Percentiles rank a stretch among this genome's conserved stretches.
These are phyloP conservation scores for Epichloe elymi DNA, from an alignment of 2,329 filamentous ascomycete species.

Conservation along the genomic window DNA sequence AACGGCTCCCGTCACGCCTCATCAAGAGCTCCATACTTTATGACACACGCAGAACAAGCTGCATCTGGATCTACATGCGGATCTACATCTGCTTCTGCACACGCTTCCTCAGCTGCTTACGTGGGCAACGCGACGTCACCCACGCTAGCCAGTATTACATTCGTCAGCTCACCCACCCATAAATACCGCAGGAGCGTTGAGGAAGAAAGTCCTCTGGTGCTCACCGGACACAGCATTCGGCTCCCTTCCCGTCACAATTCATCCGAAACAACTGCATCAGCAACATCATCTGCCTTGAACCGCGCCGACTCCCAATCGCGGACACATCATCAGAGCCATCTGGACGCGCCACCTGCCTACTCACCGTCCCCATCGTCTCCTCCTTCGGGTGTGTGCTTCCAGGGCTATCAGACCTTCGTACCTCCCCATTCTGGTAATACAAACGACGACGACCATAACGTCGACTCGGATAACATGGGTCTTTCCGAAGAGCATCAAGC, in stretches of 20 bases:
- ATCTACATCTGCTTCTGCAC: slow-evolving; percentile 2
- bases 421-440: slow-evolving; percentile 4
- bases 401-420: slow-evolving; percentile 32
- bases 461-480: slow-evolving; percentile 24
- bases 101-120: slow-evolving; percentile 3
- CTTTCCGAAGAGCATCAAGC: slow-evolving; percentile 27
- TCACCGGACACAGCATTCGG: slow-evolving; percentile 2
- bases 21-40: slow-evolving; percentile 6
- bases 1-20: slow-evolving; percentile 8
- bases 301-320: background rate
- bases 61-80: background rate
- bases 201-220: slow-evolving; percentile 8
- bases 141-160: slow-evolving; percentile 3
- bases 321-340: slow-evolving; percentile 10
- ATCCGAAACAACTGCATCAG: background rate
- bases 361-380: slow-evolving; percentile 28
- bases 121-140: background rate
- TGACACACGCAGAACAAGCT: background rate
- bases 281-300: background rate
- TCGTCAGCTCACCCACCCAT: slow-evolving; percentile 6
- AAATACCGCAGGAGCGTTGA: slow-evolving; percentile 13
- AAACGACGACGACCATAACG: slow-evolving; percentile 1
- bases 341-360: slow-evolving; percentile 38
- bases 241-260: background rate
- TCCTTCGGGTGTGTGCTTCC: slow-evolving; percentile 7